Base-by-base conservation (phyloP, 2,329 filamentous ascomycete species). In the Pseudogymnoascus sp. region DNA sequence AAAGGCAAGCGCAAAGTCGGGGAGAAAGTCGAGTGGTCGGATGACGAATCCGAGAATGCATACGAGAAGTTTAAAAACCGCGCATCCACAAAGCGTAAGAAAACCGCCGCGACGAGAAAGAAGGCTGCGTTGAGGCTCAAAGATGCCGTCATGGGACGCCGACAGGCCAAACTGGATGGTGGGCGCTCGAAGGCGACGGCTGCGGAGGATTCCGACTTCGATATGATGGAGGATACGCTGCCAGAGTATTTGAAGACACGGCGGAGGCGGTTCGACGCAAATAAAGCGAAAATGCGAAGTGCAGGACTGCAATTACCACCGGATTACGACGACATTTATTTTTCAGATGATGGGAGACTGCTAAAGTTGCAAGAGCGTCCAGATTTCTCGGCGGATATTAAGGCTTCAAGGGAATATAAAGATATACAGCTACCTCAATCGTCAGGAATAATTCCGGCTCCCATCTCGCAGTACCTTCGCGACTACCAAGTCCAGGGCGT, bases 401-500 rank as follows among this genome's bases (percentile, higher is more conserved):
- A 83, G 59, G 86, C 89, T 0, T 87, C 83, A 35, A 81, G 87
- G 11, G 78, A 80, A 0, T 92, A 94, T 73, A 79, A 86, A 68
- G 90, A 95, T 65, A 87, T 96, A 57, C 78, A 84, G 50, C 78
- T 97, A 24, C 81, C 83, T 11, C 85, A 86, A 66, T 95, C 92
- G 0, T 82, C 84, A 0, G 93, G 92, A 0, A 71, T 92, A 3
- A 92, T 99, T 39, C 94, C 94, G 0, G 92, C 90, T 0, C 84
- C 91, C 0, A 90, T 97, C 60, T 92, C 93, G 0, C 92, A 94
- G 71, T 97, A 94, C 76, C 78, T 99, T 58, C 85, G 94, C 63
- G 89, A 92, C 65, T 99, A 99, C 69, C 94, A 99, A 72, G 80
- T 97, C 1, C 83, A 89, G 29, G 94, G 94, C 4, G 90, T 88